phyloP scores from a whole-genome alignment of 2,329 filamentous ascomycete genomes.

The Fusarium concolor region DNA sequence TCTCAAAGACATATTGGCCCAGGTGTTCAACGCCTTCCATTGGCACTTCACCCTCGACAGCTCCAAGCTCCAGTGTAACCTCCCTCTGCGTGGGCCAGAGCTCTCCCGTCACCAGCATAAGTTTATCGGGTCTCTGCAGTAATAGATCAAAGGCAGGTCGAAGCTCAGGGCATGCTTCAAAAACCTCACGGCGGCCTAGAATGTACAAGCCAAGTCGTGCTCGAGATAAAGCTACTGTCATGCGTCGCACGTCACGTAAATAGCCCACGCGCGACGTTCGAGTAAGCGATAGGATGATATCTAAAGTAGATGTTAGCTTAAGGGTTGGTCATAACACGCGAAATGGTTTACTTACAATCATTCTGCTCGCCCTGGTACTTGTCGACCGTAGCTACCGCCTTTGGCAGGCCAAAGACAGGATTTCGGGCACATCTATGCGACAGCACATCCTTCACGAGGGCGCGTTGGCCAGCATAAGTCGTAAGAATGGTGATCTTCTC shows the following conservation, averaged over 20 bases:
- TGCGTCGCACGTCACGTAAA: slow-evolving; percentile 88
- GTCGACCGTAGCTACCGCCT: slow-evolving; percentile 93
- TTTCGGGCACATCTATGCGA: slow-evolving; percentile 85
- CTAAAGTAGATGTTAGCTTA: slow-evolving; percentile 58
- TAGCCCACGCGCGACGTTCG: slow-evolving; percentile 91
- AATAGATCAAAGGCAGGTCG: slow-evolving; percentile 86
- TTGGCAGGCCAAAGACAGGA: slow-evolving; percentile 87
- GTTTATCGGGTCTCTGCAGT: slow-evolving; percentile 80
- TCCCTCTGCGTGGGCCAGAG: slow-evolving; percentile 78
- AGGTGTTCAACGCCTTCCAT: slow-evolving; percentile 96
- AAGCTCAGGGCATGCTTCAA: slow-evolving; percentile 89
- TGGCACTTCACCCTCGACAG: slow-evolving; percentile 68
- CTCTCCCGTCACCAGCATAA: slow-evolving; percentile 85
- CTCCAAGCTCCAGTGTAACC: slow-evolving; percentile 54
- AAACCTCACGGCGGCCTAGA: slow-evolving; percentile 86
- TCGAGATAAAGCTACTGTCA: slow-evolving; percentile 94
- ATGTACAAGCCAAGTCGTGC: slow-evolving; percentile 93
- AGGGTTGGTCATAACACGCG: background rate
- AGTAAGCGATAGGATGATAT: slow-evolving; percentile 93
- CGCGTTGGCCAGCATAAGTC: slow-evolving; percentile 92
- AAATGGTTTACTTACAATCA: slow-evolving; percentile 76
- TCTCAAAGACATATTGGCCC: slow-evolving; percentile 95
- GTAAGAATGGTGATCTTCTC: slow-evolving; percentile 87
- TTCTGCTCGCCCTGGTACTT: slow-evolving; percentile 99
- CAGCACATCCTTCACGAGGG: slow-evolving; percentile 88